These are phyloP conservation scores for Neurospora intermedia DNA, from an alignment of 495 filamentous ascomycete species.

Conservation along the genomic window DNA sequence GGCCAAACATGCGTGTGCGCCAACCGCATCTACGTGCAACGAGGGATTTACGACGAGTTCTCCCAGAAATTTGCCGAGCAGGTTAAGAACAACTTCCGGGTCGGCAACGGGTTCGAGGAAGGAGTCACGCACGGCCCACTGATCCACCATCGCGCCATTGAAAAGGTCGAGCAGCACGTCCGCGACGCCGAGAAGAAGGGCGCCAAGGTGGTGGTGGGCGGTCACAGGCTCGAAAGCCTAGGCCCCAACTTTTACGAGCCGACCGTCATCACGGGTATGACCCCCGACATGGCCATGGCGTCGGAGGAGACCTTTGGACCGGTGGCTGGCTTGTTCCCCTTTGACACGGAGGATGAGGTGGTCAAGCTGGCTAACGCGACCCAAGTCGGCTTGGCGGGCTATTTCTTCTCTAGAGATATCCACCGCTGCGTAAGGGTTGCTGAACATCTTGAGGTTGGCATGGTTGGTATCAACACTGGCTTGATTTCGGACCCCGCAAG, in stretches of 20 bases:
- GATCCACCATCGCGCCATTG: conserved; percentile 63
- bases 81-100: conserved; percentile 57
- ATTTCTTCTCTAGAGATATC: conserved; percentile 74
- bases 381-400: conserved; percentile 74
- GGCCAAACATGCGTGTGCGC: conserved; percentile 90
- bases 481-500: conserved; percentile 71
- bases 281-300: conserved; percentile 63
- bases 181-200: conserved; percentile 67
- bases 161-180: conserved; percentile 70
- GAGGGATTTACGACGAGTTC: conserved; percentile 70
- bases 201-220: conserved; percentile 59
- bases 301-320: conserved; percentile 84
- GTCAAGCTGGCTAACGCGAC: conserved; percentile 65
- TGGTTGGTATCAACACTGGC: conserved; percentile 83
- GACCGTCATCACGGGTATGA: conserved; percentile 77
- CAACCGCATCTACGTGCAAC: conserved; percentile 76
- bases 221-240: conserved; percentile 50
- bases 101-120: conserved; percentile 63
- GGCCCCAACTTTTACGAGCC: conserved; percentile 74
- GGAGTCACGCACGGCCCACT: conserved; percentile 72
- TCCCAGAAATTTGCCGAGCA: conserved; percentile 54
- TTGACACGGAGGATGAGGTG: conserved; percentile 75
- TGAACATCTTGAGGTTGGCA: conserved; percentile 78
- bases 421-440: conserved; percentile 64
- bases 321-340: conserved; percentile 72